Evolutionary conservation across 23 red algal species (phyloP).

Genomic region (Gracilaria gracilis): DNA sequence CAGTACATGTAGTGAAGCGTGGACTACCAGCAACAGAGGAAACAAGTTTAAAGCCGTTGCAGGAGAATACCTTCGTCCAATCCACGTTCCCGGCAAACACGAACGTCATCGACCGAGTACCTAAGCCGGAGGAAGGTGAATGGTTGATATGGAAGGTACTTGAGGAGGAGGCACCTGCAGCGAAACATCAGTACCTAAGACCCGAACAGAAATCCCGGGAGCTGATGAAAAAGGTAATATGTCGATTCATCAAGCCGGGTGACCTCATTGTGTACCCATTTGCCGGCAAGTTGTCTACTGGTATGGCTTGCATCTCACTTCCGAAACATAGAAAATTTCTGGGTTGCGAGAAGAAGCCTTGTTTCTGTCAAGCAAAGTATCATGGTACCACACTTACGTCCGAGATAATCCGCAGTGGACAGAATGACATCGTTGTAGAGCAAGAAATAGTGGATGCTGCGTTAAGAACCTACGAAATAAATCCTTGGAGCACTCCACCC

Average conservation of each 20-base stretch:
- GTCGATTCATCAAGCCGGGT: not conserved
- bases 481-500: too few relatives aligned
- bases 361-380: too few relatives aligned
- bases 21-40: not conserved
- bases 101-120: conserved; percentile 41
- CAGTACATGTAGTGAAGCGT: not conserved
- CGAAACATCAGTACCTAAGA: not conserved
- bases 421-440: not conserved
- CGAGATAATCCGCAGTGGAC: too few relatives aligned
- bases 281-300: conserved; percentile 22
- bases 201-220: conserved; percentile 22
- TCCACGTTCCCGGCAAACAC: conserved; percentile 28
- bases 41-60: not conserved
- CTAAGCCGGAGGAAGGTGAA: not conserved
- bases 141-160: not conserved
- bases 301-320: conserved; percentile 2
- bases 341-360: not conserved
- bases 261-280: conserved; percentile 18
- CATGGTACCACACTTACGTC: too few relatives aligned
- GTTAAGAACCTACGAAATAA: too few relatives aligned
- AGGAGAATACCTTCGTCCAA: conserved; percentile 14
- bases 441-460: not conserved
- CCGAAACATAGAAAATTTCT: not conserved
- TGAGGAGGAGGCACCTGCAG: not conserved
- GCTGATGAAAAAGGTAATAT: conserved; percentile 7